Evolutionary conservation across 495 filamentous ascomycete species (phyloP).

Genomic region (Aspergillus diversus): DNA sequence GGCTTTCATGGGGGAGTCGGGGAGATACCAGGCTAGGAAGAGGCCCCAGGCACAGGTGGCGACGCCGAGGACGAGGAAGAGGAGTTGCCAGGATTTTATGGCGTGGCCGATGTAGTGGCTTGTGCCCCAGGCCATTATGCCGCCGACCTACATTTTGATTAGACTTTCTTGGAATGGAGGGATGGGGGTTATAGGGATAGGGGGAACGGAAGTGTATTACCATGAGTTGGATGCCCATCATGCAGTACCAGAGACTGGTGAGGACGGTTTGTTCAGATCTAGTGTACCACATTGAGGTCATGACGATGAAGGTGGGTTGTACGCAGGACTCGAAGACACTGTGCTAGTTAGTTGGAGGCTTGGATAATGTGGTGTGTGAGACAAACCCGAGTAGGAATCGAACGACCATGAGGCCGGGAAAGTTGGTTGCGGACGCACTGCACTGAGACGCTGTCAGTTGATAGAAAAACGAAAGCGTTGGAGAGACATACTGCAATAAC

Average conservation of each 20-base stretch:
- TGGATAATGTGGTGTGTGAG: not conserved
- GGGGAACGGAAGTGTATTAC: constrained; percentile 8
- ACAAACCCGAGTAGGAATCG: constrained; percentile 35
- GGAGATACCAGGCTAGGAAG: constrained; percentile 45
- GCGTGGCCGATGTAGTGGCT: constrained; percentile 25
- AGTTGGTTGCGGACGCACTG: constrained; percentile 30
- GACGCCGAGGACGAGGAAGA: constrained; percentile 42
- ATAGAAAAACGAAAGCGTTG: not conserved
- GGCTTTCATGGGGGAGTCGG: constrained; percentile 51
- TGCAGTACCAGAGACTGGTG: constrained; percentile 50
- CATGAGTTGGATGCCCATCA: constrained; percentile 29
- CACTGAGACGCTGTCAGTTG: constrained; percentile 10
- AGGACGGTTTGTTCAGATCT: constrained; percentile 53
- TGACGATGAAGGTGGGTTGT: constrained; percentile 33
- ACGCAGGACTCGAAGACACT: constrained; percentile 32
- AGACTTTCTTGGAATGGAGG: too few species aligned
- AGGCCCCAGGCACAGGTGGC: constrained; percentile 39
- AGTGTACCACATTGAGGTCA: constrained; percentile 56
- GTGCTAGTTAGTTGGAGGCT: not conserved
- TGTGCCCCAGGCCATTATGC: constrained; percentile 52
- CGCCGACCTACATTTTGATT: constrained; percentile 37
- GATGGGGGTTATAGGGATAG: constrained; percentile 8
- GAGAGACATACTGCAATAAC: constrained; percentile 20
- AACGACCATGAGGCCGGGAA: constrained; percentile 30
- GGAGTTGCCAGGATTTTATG: constrained; percentile 39